Percentiles rank a stretch among this genome's conserved stretches.
Conservation (phyloP, 73 alveolate genomes). For the Paramecium pentaurelia region DNA sequence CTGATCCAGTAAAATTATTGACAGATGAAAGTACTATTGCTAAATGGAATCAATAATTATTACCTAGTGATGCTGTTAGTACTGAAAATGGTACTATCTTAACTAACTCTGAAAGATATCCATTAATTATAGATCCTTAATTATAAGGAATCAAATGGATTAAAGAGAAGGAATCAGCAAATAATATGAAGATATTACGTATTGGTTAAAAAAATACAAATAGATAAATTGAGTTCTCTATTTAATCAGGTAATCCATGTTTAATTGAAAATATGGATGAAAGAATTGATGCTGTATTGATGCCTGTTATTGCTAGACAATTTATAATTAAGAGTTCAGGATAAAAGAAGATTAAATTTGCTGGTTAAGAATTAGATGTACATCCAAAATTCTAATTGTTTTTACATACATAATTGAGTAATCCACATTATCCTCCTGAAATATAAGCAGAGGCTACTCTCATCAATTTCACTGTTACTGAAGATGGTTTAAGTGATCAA, state of each 20-base stretch:
- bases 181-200: conserved; percentile 79
- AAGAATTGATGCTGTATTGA: conserved; percentile 97
- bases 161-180: conserved; percentile 92
- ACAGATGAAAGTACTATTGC: conserved; percentile 99
- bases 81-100: conserved; percentile 97
- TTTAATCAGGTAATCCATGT: conserved; percentile 97
- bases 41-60: conserved; percentile 96
- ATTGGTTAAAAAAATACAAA: conserved; percentile 59
- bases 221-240: conserved; percentile 60
- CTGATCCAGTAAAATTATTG: conserved; percentile 96
- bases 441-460: conserved; percentile 99
- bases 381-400: conserved; percentile 94
- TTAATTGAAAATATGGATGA: conserved; percentile 99
- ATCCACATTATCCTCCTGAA: conserved; percentile 99
- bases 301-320: conserved; percentile 96
- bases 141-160: conserved; percentile 98
- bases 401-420: conserved; percentile 98
- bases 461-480: conserved; percentile 99
- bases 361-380: conserved; percentile 96
- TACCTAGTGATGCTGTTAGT: conserved; percentile 99
- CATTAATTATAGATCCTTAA: conserved; percentile 98
- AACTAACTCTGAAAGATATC: conserved; percentile 98
- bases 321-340: conserved; percentile 80
- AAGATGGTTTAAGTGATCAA: conserved; percentile 99
- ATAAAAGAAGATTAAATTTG: conserved; percentile 91